These are phyloP conservation scores for Nigrograna mackinnonii DNA, from an alignment of 2,329 filamentous ascomycete genomes.

Conservation along the genomic window DNA sequence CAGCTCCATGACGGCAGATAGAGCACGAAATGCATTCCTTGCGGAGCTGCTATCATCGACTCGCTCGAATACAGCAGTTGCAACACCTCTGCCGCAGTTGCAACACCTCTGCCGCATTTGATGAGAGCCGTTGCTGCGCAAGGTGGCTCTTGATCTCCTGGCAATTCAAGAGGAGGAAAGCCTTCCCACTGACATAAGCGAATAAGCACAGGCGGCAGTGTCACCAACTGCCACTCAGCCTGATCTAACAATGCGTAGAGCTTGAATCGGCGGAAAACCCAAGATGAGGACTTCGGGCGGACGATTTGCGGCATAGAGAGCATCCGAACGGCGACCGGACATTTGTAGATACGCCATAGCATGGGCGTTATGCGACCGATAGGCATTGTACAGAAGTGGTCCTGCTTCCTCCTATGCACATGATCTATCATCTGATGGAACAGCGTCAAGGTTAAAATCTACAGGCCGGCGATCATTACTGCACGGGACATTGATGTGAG, in stretches of 20 bases:
- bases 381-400: constrained; percentile 5
- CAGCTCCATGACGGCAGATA: constrained; percentile 1
- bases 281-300: background rate
- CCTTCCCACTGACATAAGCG: constrained; percentile 9
- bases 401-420: background rate
- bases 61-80: background rate
- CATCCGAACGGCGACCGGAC: constrained; percentile 1
- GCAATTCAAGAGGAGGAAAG: background rate
- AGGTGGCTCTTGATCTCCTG: background rate
- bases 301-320: background rate
- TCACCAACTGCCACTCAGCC: constrained; percentile 9
- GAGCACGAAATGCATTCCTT: constrained; percentile 1
- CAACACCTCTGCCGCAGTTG: background rate
- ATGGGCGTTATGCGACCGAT: constrained; percentile 9
- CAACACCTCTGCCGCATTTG: background rate
- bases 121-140: background rate
- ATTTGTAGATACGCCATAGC: constrained; percentile 8
- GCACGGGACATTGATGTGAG: constrained; percentile 7
- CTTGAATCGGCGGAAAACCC: constrained; percentile 6
- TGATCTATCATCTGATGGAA: background rate
- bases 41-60: background rate
- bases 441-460: constrained; percentile 3
- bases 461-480: constrained; percentile 7
- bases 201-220: constrained; percentile 7
- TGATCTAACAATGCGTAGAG: constrained; percentile 9